Conservation (phyloP, 2,329 filamentous ascomycete species). For the Canariomyces notabilis region DNA sequence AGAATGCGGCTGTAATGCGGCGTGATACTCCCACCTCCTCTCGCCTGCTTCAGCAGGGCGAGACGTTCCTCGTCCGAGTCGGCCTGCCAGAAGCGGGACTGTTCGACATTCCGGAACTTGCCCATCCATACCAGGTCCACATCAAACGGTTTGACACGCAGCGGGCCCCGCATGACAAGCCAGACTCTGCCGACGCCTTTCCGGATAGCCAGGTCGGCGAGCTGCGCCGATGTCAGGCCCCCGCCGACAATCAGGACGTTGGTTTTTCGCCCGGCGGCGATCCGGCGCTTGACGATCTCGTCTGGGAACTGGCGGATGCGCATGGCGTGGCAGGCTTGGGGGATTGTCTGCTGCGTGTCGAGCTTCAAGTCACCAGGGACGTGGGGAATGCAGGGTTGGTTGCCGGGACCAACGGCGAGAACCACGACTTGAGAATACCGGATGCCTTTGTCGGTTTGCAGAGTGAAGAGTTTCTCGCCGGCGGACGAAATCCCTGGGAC, state of each 20-base stretch:
- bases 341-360: slow-evolving; percentile 12
- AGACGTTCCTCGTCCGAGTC: slow-evolving; percentile 65
- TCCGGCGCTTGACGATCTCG: slow-evolving; percentile 45
- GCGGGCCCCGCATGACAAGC: slow-evolving; percentile 59
- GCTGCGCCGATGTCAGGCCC: slow-evolving; percentile 70
- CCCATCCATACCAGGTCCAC: slow-evolving; percentile 74
- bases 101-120: slow-evolving; percentile 73
- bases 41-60: slow-evolving; percentile 59
- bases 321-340: slow-evolving; percentile 59
- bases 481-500: slow-evolving; percentile 40
- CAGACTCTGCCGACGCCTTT: slow-evolving; percentile 63
- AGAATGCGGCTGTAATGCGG: slow-evolving; percentile 63
- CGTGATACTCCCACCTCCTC: slow-evolving; percentile 73
- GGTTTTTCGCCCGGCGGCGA: slow-evolving; percentile 45
- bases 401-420: slow-evolving; percentile 65
- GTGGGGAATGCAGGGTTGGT: slow-evolving; percentile 47
- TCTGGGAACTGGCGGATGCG: slow-evolving; percentile 57
- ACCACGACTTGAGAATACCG: slow-evolving; percentile 61
- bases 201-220: slow-evolving; percentile 61
- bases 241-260: slow-evolving; percentile 69
- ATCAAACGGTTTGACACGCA: slow-evolving; percentile 70
- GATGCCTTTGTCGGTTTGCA: slow-evolving; percentile 50
- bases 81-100: slow-evolving; percentile 71
- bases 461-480: slow-evolving; percentile 57
- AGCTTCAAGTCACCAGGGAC: background rate